These are phyloP conservation scores for Lanmaoa pseudosensibilis DNA, from an alignment of 768 basidiomycete genomes.

Conservation along the genomic window DNA sequence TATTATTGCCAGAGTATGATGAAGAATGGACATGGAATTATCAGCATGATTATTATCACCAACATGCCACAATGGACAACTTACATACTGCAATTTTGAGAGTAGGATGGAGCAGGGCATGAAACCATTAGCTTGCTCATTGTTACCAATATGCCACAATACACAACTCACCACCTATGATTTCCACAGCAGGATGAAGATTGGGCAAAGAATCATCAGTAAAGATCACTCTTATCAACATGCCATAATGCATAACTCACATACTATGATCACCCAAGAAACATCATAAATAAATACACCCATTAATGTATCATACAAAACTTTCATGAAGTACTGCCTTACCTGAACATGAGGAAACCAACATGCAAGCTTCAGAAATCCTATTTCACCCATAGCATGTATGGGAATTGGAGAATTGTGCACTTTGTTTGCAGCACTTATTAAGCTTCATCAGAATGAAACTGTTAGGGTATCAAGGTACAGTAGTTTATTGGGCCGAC, in stretches of 20 bases:
- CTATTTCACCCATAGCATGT: too few species aligned
- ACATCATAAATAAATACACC: too few species aligned
- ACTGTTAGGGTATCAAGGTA: background rate
- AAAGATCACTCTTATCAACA: background rate
- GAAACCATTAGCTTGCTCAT: background rate
- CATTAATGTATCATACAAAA: too few species aligned
- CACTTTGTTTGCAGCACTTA: background rate
- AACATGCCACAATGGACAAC: too few species aligned
- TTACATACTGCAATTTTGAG: too few species aligned
- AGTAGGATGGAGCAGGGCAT: background rate
- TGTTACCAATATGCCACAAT: background rate
- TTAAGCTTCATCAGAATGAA: background rate
- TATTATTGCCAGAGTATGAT: too few species aligned
- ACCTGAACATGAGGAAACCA: conserved; percentile 5
- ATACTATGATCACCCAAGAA: background rate
- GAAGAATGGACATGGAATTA: too few species aligned
- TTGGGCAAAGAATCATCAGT: background rate
- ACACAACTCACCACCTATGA: background rate
- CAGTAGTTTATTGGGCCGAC: accelerated
- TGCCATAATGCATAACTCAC: background rate
- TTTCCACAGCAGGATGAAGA: background rate
- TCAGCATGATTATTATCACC: too few species aligned
- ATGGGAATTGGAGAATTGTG: background rate
- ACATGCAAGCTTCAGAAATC: background rate
- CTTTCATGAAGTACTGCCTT: too few species aligned